Evolutionary conservation across 371 early-diverging fungal species (phyloP).

Genomic region (Paraphysoderma sedebokerense): DNA sequence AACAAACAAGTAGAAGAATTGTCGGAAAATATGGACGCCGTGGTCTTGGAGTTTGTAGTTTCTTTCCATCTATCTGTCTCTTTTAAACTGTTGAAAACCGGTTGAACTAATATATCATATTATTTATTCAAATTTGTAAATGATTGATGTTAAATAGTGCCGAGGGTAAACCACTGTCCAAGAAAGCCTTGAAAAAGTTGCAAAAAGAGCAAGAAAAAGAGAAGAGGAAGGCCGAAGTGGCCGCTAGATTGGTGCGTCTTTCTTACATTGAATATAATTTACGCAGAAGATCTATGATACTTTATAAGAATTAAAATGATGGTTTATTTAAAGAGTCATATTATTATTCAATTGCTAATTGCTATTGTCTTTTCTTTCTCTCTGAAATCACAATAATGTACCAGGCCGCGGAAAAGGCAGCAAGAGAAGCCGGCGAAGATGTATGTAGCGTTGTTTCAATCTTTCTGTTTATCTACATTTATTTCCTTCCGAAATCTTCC

Average conservation of each 20-base stretch:
- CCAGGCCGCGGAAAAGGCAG: slow-evolving; percentile 71
- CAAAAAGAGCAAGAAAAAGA: slow-evolving; percentile 83
- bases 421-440: slow-evolving; percentile 48
- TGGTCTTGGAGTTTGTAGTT: slow-evolving; percentile 2
- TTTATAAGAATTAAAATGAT: no score
- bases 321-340: no score
- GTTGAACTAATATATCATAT: background rate
- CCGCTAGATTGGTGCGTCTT: slow-evolving; percentile 31
- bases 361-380: no score
- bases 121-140: background rate
- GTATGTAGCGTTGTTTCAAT: slow-evolving; percentile 5
- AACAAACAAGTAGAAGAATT: background rate
- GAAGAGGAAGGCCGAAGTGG: slow-evolving; percentile 52
- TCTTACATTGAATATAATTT: no score
- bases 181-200: slow-evolving; percentile 84
- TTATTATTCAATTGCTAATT: no score
- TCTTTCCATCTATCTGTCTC: background rate
- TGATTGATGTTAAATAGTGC: slow-evolving; percentile 21
- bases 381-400: no score
- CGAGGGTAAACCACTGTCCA: slow-evolving; percentile 74
- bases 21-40: background rate
- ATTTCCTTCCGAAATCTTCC: slow-evolving; percentile 8
- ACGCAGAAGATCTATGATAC: no score
- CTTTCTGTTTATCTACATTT: background rate
- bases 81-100: background rate